phyloP scores from a whole-genome alignment of 192 early-diverging fungal species.

The Coemansia sp. region DNA sequence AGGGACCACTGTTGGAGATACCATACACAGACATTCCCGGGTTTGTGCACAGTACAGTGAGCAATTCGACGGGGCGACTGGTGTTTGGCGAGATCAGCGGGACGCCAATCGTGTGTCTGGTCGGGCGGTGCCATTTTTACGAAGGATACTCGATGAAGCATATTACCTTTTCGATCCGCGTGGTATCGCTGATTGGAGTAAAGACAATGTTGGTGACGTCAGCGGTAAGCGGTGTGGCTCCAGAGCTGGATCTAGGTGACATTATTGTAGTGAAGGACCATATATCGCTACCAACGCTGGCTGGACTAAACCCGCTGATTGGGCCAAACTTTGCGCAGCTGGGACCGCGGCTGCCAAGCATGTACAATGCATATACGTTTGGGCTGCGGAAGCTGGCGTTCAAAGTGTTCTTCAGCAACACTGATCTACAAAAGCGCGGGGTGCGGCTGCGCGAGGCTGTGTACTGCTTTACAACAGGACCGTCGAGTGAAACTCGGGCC shows the following conservation, averaged over 20 bases:
- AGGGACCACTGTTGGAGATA: constrained; percentile 62
- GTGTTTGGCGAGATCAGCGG: constrained; percentile 81
- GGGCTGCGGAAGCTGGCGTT: constrained; percentile 71
- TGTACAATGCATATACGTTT: constrained; percentile 82
- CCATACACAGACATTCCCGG: constrained; percentile 80
- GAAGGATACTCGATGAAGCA: constrained; percentile 82
- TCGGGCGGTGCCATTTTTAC: constrained; percentile 89
- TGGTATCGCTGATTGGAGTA: constrained; percentile 80
- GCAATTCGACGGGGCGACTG: constrained; percentile 49
- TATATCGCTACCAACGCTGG: constrained; percentile 71
- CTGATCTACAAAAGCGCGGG: constrained; percentile 31
- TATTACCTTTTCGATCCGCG: constrained; percentile 81
- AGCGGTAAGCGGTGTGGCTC: constrained; percentile 81
- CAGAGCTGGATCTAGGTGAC: constrained; percentile 77
- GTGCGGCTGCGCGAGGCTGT: constrained; percentile 73
- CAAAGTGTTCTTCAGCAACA: constrained; percentile 24
- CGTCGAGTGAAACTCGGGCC: constrained; percentile 87
- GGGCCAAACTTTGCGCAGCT: constrained; percentile 81
- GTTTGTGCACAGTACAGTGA: constrained; percentile 70
- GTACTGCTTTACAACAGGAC: constrained; percentile 82
- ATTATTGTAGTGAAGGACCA: constrained; percentile 80
- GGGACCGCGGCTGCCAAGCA: constrained; percentile 84
- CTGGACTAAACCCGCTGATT: constrained; percentile 76
- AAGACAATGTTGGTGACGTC: constrained; percentile 77
- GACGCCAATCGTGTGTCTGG: constrained; percentile 75